A percentile compares a stretch with the other conserved stretches of the same genome.
Evolutionary conservation across 176 grass and related monocot species (phyloP).

Genomic region (Hordeum marinum): DNA sequence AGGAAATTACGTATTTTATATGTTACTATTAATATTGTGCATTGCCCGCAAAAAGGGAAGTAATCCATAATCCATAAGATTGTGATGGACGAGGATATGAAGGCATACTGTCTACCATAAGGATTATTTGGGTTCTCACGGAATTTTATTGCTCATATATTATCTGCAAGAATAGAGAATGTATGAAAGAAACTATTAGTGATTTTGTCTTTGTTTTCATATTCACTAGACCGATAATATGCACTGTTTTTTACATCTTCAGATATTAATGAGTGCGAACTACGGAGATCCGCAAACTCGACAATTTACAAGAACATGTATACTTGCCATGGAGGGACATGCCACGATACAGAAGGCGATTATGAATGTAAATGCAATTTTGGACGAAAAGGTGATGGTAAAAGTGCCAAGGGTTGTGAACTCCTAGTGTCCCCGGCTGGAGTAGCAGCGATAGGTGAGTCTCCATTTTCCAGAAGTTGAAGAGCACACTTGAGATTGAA

Average conservation of each 20-base stretch:
- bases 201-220: background rate
- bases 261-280: slow-evolving; percentile 14
- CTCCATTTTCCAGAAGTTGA: too few relatives aligned
- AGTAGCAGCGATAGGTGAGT: background rate
- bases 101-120: background rate
- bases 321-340: background rate
- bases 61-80: background rate
- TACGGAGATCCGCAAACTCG: background rate
- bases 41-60: background rate
- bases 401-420: background rate
- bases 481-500: too few relatives aligned
- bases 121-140: background rate
- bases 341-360: background rate
- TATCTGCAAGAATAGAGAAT: background rate
- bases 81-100: background rate
- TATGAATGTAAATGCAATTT: background rate
- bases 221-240: background rate
- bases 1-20: background rate
- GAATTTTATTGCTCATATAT: background rate
- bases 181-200: background rate
- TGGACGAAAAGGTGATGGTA: background rate
- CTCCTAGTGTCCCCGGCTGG: background rate
- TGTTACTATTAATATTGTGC: background rate
- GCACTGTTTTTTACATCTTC: background rate
- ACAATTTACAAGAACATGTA: background rate